These are phyloP conservation scores for Pseudonitzschia multiseries DNA, from an alignment of 108 stramenopile species.

Conservation along the genomic window DNA sequence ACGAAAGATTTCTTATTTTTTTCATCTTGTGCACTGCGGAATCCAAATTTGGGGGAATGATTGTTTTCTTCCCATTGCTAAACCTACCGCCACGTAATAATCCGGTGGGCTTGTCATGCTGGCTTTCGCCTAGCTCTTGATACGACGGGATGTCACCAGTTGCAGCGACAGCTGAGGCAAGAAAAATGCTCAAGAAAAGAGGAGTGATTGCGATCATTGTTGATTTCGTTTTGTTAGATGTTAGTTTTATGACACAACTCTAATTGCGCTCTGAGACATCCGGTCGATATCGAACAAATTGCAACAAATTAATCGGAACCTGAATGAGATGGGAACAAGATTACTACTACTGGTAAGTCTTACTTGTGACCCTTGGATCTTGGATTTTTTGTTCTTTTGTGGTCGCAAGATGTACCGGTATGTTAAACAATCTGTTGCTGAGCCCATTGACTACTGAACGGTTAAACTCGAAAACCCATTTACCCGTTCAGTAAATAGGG, in stretches of 20 bases:
- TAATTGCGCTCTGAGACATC: too few species aligned
- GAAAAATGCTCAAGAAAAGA: background rate
- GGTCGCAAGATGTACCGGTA: too few species aligned
- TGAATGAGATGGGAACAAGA: too few species aligned
- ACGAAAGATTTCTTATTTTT: background rate
- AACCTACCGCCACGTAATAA: slow-evolving; percentile 1
- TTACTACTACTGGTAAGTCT: too few species aligned
- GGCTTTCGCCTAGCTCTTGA: background rate
- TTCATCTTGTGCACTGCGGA: background rate
- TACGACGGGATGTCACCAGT: background rate
- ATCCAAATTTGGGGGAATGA: background rate
- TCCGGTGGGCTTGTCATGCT: background rate
- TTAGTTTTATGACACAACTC: background rate
- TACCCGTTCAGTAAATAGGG: too few species aligned
- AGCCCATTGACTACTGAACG: too few species aligned
- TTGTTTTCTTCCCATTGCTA: background rate
- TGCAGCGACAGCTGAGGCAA: background rate
- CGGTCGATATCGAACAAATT: too few species aligned
- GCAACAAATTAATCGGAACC: too few species aligned
- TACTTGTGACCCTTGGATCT: too few species aligned
- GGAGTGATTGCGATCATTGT: background rate
- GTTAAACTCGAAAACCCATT: too few species aligned
- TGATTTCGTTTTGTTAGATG: background rate
- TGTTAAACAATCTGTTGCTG: too few species aligned
- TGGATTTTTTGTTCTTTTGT: too few species aligned